phyloP scores from a whole-genome alignment of 225 moss, liverwort and hornwort species.

The Polytrichum formosum region DNA sequence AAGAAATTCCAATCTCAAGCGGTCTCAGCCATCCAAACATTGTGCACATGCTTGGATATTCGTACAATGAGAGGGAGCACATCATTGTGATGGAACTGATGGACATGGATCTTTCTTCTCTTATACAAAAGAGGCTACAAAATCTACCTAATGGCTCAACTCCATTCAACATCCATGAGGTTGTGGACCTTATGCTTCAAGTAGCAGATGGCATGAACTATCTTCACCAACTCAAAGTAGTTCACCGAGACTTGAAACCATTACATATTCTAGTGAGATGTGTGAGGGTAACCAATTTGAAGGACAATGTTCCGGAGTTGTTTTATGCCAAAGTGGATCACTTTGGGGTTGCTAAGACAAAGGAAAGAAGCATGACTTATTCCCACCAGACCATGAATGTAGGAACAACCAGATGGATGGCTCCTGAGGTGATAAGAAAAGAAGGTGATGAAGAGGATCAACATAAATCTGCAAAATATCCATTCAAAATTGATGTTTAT shows the following conservation, averaged over 20 bases:
- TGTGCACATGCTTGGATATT: conserved; percentile 13
- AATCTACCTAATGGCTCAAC: not conserved
- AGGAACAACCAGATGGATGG: conserved; percentile 8
- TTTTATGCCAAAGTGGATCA: conserved; percentile 11
- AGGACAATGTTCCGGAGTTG: not conserved
- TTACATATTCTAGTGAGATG: not conserved
- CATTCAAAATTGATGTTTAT: too few species aligned
- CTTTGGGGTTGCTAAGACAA: conserved; percentile 8
- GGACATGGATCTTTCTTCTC: not conserved
- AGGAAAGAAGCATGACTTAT: not conserved
- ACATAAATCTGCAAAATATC: too few species aligned
- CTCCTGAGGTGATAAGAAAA: not conserved
- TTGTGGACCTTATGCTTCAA: conserved; percentile 20
- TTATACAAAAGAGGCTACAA: conserved; percentile 1
- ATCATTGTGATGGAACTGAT: conserved; percentile 8
- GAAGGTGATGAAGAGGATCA: accelerated
- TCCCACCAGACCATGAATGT: not conserved
- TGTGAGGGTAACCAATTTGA: not conserved
- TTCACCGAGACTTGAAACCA: conserved; percentile 12
- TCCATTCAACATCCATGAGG: conserved; percentile 7
- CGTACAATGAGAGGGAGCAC: too few species aligned
- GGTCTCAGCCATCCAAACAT: conserved; percentile 12
- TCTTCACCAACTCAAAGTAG: conserved; percentile 3
- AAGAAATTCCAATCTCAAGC: conserved; percentile 1
- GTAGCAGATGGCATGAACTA: conserved; percentile 8